Evolutionary conservation across 1,284 basidiomycete genomes (phyloP).

Genomic region (Cystobasidium pallidum): DNA sequence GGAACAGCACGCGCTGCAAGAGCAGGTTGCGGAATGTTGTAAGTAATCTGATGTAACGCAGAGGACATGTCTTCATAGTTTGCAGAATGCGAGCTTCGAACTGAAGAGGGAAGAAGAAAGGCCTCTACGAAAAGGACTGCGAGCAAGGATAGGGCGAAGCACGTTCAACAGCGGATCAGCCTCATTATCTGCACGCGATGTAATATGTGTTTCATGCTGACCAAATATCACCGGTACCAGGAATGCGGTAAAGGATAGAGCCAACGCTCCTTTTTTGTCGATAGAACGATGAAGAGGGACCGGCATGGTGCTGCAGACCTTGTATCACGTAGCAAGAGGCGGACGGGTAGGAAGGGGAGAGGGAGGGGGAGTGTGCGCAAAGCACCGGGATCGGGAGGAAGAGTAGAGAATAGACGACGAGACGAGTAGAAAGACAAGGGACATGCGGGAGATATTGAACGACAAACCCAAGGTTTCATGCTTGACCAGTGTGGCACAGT

Average conservation of each 20-base stretch:
- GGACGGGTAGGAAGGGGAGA: not conserved
- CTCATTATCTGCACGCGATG: too few species aligned
- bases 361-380: not conserved
- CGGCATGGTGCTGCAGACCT: constrained; percentile 9
- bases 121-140: constrained; percentile 10
- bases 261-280: constrained; percentile 26
- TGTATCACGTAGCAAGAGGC: not conserved
- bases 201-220: not conserved
- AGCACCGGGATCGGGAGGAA: not conserved
- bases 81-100: not conserved
- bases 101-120: not conserved
- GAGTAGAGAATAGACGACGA: constrained; percentile 1
- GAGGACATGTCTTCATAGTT: not conserved
- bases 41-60: not conserved
- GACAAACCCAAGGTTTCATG: not conserved
- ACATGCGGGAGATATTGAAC: not conserved
- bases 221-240: constrained; percentile 21
- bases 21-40: not conserved
- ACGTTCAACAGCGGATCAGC: not conserved
- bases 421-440: constrained; percentile 30
- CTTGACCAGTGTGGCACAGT: not conserved
- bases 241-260: constrained; percentile 26
- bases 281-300: constrained; percentile 21
- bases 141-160: not conserved
- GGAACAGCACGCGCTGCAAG: not conserved